A percentile compares a stretch with the other conserved stretches of the same genome.
These are phyloP conservation scores for Dactylellina parvicollis DNA, from an alignment of 2,329 filamentous ascomycete species.

Conservation along the genomic window DNA sequence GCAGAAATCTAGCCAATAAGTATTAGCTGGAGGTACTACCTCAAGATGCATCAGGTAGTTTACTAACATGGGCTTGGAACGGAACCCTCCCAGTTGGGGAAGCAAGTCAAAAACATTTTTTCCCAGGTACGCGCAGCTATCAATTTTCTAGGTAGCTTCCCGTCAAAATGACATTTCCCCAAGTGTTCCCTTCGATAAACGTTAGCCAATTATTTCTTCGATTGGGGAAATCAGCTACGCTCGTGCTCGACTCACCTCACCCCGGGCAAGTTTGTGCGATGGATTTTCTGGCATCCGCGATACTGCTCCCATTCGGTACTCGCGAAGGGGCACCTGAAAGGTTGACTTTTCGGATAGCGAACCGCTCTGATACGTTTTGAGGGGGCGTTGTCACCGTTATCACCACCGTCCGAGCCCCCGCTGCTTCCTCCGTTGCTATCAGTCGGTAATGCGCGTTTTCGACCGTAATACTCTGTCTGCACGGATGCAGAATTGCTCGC, in stretches of 20 bases:
- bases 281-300: background rate
- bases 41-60: background rate
- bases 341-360: background rate
- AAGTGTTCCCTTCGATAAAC: background rate
- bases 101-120: background rate
- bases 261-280: background rate
- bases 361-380: background rate
- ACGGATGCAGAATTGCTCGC: no score
- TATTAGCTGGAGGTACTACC: background rate
- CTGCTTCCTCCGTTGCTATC: background rate
- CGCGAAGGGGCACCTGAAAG: background rate
- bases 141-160: background rate
- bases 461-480: no score
- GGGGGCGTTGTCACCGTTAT: background rate
- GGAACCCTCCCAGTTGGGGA: background rate
- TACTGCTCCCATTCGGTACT: background rate
- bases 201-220: background rate
- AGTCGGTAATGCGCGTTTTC: background rate
- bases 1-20: background rate
- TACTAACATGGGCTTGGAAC: background rate
- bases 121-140: background rate
- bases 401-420: background rate
- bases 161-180: background rate
- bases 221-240: background rate
- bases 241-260: background rate